Evolutionary conservation across 78 protist species (phyloP), one percentile per base, ranked within the genome.

Genomic region (Chrysochromulina tobinii): DNA sequence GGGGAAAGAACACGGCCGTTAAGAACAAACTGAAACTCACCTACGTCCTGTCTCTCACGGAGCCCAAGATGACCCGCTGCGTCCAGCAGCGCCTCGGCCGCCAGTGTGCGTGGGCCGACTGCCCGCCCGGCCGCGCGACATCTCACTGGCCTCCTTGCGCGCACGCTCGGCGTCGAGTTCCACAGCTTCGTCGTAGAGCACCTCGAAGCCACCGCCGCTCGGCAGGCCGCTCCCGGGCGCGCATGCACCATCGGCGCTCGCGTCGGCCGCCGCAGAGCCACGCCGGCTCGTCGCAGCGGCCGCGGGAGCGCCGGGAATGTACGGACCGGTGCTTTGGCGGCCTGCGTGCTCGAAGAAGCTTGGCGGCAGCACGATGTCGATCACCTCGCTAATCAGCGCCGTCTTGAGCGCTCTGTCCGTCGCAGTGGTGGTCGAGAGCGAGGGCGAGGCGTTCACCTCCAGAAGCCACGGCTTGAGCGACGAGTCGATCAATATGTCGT

Each of bases 361-460:
- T 18, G 53, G 53, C 18, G 94, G 90, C 58, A 58, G 38, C 23
- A 94, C 90, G 66, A 96, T 66, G 88, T 94, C 90, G 86, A 96
- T 20, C 7, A 84, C 54, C 61, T 96, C 98, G 27, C n/a, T 5
- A 59, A 95, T 79, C 15, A 95, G 68, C 8, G 23, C 27, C n/a
- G 14, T 7, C 91, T 97, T 97, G 67, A 96, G 48, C 21, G 55
- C 18, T 1, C 96, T 48, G 91, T 97, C 98, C 2, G 79, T 9
- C 25, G 48, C 50, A 8, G 98, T 96, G 9, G 97, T 93, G n/a
- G 93, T 59, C 1, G 96, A 59, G 50, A 96, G 93, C 11, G 96
- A 94, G 27, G 98, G 98, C 0, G 95, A 92, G 9, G 96, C 97
- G 77, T 96, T 96, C 53, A 96, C 96, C 89, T 97, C 97, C n/a